Percentiles rank a stretch among this genome's conserved stretches.
Conservation (phyloP, 2,329 filamentous ascomycete species). For the Fusarium secorum region DNA sequence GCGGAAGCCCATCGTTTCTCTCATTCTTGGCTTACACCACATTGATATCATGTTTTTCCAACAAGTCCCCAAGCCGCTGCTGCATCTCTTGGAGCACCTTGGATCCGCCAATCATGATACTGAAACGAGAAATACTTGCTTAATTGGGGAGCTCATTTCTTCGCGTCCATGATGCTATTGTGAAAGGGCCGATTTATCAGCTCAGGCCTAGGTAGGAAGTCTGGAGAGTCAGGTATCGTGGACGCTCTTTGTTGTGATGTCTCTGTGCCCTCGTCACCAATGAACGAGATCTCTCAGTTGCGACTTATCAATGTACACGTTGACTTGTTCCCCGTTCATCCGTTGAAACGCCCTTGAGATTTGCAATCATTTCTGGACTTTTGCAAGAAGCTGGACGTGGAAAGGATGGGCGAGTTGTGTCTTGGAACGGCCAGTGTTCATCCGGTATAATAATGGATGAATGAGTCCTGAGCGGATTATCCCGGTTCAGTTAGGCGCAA, state of each 20-base stretch:
- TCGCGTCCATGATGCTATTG: conserved; percentile 42
- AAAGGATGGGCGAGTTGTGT: background rate
- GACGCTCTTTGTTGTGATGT: conserved; percentile 49
- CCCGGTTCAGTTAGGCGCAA: background rate
- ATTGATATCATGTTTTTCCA: conserved; percentile 16
- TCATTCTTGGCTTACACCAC: background rate
- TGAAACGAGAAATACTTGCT: conserved; percentile 42
- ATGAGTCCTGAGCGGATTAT: too few relatives aligned
- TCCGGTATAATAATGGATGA: background rate
- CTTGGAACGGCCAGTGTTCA: conserved; percentile 7
- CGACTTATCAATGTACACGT: conserved; percentile 52
- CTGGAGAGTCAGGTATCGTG: conserved; percentile 43
- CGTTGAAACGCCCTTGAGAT: conserved; percentile 45
- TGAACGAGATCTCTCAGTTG: conserved; percentile 18
- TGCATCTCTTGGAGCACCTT: conserved; percentile 35
- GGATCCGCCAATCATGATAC: conserved; percentile 43
- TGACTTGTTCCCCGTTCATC: conserved; percentile 44
- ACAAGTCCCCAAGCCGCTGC: conserved; percentile 28
- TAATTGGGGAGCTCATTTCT: conserved; percentile 36
- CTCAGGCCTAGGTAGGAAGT: conserved; percentile 45
- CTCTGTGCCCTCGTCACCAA: conserved; percentile 18
- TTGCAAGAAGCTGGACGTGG: conserved; percentile 42
- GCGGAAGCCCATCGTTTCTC: conserved; percentile 43
- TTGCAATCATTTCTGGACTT: conserved; percentile 39
- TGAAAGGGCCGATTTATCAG: conserved; percentile 40